Evolutionary conservation across 75 land plant species (phyloP), one percentile per base, ranked within the genome.

Genomic region (Ceratopteris richardii): DNA sequence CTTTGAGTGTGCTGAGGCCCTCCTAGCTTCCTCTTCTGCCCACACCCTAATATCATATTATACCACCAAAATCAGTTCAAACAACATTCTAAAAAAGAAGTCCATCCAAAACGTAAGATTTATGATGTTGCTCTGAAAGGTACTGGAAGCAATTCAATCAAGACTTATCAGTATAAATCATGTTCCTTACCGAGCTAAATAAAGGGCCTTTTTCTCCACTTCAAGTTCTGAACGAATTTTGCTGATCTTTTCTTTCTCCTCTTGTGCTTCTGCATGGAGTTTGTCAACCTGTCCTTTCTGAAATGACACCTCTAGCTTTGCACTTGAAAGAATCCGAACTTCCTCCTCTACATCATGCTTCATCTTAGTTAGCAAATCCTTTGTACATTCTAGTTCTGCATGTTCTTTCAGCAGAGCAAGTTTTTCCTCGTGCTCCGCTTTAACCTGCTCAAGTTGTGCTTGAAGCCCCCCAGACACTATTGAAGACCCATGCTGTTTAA

Each of bases 11-110:
- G 75, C 96, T 21, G 80, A 79, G 28, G 88, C 88, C 59, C 74
- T 69, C 60, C 73, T 80, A 19, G 96, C 91, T 54, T 90, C 99
- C 47, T 94, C 96, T 59, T 94, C 98, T 55, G 93, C 98, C 90
- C 96, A 94, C 14, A 82, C 54, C 76, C 84, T 84, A 64, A 16
- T 12, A 20, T 19, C 28, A 1, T 62, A 1, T n/a, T 13, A 36
- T 42, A 43, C 16, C 36, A 14, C 46, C 1, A 47, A 4, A 61
- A 44, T 4, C 3, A 22, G 0, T 23, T 22, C 10, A 61, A 36
- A 9, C 2, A 47, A 47, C 46, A 27, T 30, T 19, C 59, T 36
- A 36, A n/a, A n/a, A n/a, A n/a, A n/a, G n/a, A n/a, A n/a, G n/a
- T n/a, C n/a, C n/a, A n/a, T n/a, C n/a, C n/a, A n/a, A n/a, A n/a